These are phyloP conservation scores for Apophysomyces sp. DNA, from an alignment of 371 early-diverging fungal genomes.

Conservation along the genomic window DNA sequence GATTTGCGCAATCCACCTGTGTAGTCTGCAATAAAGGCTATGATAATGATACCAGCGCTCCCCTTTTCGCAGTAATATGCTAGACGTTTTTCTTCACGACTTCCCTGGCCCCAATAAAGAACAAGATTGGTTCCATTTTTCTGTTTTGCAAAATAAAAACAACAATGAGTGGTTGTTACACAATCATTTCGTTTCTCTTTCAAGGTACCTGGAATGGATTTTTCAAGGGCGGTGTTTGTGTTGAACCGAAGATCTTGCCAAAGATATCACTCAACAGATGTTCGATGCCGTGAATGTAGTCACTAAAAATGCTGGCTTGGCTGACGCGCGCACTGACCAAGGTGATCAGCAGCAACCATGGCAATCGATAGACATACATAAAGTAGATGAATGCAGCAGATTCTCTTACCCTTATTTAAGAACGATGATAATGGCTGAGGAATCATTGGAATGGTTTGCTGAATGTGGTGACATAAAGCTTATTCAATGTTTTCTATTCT, in stretches of 20 bases:
- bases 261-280: neutral
- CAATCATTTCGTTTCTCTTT: neutral
- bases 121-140: slow-evolving; percentile 11
- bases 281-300: neutral
- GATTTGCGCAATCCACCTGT: slow-evolving; percentile 28
- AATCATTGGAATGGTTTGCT: neutral
- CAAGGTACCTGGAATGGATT: neutral
- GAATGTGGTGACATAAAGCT: neutral
- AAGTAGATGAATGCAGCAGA: neutral
- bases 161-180: too few relatives aligned
- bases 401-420: neutral
- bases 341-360: neutral
- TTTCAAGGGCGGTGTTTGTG: neutral
- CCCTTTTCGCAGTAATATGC: slow-evolving; percentile 57
- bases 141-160: neutral
- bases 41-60: slow-evolving; percentile 49
- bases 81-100: slow-evolving; percentile 36
- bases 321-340: neutral
- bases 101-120: slow-evolving; percentile 38
- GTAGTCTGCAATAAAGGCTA: slow-evolving; percentile 56
- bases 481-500: neutral
- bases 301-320: neutral
- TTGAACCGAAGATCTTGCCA: neutral
- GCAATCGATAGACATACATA: neutral
- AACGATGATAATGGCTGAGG: neutral